These are phyloP conservation scores for Neonectria sp. DNA, from an alignment of 2,329 filamentous ascomycete species.

Conservation along the genomic window DNA sequence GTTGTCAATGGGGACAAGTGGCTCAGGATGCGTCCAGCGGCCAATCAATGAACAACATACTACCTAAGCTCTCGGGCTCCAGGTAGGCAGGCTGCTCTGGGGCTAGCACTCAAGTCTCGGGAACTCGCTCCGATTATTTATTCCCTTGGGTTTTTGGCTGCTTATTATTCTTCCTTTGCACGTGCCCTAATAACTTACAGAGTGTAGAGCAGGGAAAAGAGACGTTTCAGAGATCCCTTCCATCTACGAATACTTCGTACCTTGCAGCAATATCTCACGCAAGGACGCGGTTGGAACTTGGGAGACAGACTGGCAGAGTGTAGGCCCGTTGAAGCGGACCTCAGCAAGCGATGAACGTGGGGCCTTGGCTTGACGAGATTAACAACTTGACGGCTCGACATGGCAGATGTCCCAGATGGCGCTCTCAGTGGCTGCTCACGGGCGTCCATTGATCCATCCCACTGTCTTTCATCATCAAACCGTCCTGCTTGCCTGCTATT, in stretches of 20 bases:
- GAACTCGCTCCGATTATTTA: neutral
- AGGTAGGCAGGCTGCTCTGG: neutral
- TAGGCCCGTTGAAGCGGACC: neutral
- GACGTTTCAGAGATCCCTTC: neutral
- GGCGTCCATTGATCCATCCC: neutral
- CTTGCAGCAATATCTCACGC: neutral
- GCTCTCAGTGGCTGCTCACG: neutral
- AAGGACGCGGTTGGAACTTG: neutral
- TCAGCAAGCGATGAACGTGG: neutral
- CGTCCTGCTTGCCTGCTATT: neutral
- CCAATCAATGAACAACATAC: neutral
- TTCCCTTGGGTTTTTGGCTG: neutral
- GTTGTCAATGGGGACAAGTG: neutral
- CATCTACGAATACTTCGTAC: too few relatives aligned
- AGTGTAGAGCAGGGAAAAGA: neutral
- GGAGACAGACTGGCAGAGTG: neutral
- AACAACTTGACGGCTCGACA: neutral
- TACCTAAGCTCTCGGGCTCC: neutral
- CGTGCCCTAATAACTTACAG: neutral
- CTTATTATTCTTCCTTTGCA: neutral
- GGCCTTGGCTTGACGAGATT: neutral
- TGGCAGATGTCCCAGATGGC: neutral
- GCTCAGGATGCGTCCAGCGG: neutral
- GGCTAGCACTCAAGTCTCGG: neutral
- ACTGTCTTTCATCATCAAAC: neutral